These are phyloP conservation scores for Saprolegnia diclina DNA, from an alignment of 352 stramenopile species.

Conservation along the genomic window DNA sequence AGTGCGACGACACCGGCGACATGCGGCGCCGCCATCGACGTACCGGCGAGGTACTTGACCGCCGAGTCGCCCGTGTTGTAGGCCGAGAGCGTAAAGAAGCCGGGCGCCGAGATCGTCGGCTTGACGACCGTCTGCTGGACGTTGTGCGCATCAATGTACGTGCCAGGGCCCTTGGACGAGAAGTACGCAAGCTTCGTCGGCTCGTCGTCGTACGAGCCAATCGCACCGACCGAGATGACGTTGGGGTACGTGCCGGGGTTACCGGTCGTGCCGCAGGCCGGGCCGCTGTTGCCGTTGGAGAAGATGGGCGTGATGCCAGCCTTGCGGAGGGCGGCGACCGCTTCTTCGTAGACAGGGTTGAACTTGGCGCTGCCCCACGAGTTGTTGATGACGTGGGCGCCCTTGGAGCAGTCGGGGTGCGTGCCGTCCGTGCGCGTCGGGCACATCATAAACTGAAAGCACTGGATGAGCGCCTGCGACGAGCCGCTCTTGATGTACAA, in stretches of 20 bases:
- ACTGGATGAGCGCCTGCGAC: slow-evolving; percentile 33
- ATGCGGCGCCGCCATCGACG: slow-evolving; percentile 36
- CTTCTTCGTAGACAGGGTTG: slow-evolving; percentile 28
- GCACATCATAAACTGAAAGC: slow-evolving; percentile 53
- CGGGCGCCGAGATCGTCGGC: slow-evolving; percentile 35
- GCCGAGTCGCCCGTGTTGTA: slow-evolving; percentile 25
- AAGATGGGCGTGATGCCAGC: slow-evolving; percentile 39
- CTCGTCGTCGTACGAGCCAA: slow-evolving; percentile 23
- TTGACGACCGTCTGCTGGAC: slow-evolving; percentile 34
- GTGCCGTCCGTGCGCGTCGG: slow-evolving; percentile 47
- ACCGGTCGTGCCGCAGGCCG: slow-evolving; percentile 30
- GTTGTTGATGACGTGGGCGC: slow-evolving; percentile 39
- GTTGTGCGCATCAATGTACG: slow-evolving; percentile 21
- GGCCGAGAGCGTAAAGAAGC: slow-evolving; percentile 28
- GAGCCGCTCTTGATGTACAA: slow-evolving; percentile 28
- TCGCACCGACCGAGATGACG: slow-evolving; percentile 36
- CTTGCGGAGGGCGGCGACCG: slow-evolving; percentile 32
- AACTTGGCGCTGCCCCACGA: slow-evolving; percentile 32
- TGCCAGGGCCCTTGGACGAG: slow-evolving; percentile 32
- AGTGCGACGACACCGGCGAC: slow-evolving; percentile 43
- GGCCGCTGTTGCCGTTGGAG: slow-evolving; percentile 33
- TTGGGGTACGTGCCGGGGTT: slow-evolving; percentile 32
- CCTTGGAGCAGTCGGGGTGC: slow-evolving; percentile 40
- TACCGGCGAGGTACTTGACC: slow-evolving; percentile 32
- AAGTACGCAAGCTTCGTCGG: slow-evolving; percentile 35